Evolutionary conservation across 179 eudicot species (phyloP), one percentile per base, ranked within the genome.

Genomic region (Dionaea muscipula): DNA sequence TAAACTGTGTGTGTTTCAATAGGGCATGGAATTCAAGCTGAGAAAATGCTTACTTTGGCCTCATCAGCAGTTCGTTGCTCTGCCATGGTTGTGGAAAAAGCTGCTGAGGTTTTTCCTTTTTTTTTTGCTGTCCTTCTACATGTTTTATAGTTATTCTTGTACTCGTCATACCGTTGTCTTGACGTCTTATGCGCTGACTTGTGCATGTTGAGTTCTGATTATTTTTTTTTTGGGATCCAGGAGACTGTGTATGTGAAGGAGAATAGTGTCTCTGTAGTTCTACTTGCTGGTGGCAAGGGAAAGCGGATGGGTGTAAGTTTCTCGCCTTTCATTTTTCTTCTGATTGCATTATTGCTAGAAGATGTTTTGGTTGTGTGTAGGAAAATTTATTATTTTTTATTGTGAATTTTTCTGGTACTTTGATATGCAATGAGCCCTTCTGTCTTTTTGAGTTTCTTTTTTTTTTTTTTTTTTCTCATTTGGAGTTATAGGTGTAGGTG

Each of bases 251-350:
- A 33, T 65, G 86, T 93, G 63, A 76, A 79, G 71, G 86, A 79
- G 73, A 88, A 65, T 48, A 82, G 96, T 56, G 99, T 88, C 4
- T 93, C 96, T 26, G 94, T 93, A 35, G 72, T 88, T 65, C 89
- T 93, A 55, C 81, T 93, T 51, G 99, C 96, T 57, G 96, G 99
- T 65, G 99, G 99, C 37, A 82, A 74, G 61, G 98, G 96, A 39
- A 87, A 76, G 66, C 67, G 98, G 67, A 87, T 91, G 96, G 98
- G 96, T 16, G 96, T 91, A 75, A 52, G 88, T 72, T 39, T 70
- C 46, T 59, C 7, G 40, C 22, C 39, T 26, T 27, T 15, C n/a
- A n/a, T 38, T 7, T 17, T 31, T 31, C 8, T 4, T 31, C 35
- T 31, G 5, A 31, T 4, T 31, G 35, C 10, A 11, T 31, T 6